phyloP scores from a whole-genome alignment of 1,139 yeast genomes.

The Scheffersomyces titani region DNA sequence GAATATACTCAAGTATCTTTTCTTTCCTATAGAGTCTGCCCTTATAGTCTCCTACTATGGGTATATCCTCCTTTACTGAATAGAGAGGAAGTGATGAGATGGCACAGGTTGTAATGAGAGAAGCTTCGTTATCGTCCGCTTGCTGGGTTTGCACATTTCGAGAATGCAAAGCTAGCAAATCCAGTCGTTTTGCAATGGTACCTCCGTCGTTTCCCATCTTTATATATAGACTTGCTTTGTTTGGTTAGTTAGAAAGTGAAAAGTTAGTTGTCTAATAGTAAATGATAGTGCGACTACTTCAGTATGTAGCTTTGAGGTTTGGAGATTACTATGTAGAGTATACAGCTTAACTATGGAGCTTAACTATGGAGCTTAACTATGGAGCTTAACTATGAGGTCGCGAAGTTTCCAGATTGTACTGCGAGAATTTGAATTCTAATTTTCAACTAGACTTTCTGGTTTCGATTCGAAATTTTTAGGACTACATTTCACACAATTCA shows the following conservation, averaged over 20 bases:
- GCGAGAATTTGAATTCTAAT: not conserved
- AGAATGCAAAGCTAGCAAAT: conserved; percentile 32
- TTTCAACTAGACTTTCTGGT: not conserved
- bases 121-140: conserved; percentile 6
- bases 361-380: too few relatives aligned
- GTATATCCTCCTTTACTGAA: conserved; percentile 20
- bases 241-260: not conserved
- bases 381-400: not conserved
- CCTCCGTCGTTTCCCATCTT: conserved; percentile 55
- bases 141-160: not conserved
- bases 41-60: conserved; percentile 66
- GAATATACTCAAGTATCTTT: conserved; percentile 57
- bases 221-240: not conserved
- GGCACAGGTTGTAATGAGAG: conserved; percentile 20
- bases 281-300: not conserved
- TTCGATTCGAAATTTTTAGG: not conserved
- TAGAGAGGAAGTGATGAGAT: conserved; percentile 29
- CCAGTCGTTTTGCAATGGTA: conserved; percentile 48
- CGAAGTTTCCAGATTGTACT: not conserved
- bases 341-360: too few relatives aligned
- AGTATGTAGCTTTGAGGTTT: not conserved
- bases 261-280: not conserved
- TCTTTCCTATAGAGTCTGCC: conserved; percentile 77
- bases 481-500: not conserved
- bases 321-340: too few relatives aligned